Base-by-base conservation (phyloP, 495 filamentous ascomycete species). In the Penicillium ucsense region DNA sequence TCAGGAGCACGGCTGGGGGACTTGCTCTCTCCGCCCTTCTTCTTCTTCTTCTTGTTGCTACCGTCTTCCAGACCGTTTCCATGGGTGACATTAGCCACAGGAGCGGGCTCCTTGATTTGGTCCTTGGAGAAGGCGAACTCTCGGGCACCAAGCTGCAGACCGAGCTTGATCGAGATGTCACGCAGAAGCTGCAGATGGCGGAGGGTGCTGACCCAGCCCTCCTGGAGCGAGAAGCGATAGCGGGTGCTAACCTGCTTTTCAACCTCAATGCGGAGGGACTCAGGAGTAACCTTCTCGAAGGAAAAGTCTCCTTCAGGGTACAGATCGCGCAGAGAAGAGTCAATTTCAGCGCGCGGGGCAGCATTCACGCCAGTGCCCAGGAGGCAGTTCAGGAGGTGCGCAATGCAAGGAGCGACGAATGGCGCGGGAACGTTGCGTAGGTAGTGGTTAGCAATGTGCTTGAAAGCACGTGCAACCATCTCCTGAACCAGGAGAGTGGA, bases 331-430 rank as follows among this genome's bases (percentile, higher is more conserved):
- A 97, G 56, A 4, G 76, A 73, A 45, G 86, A 76, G 53, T 97
- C 89, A 39, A 86, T 79, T 41, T 89, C 83, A 35, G 88, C 79
- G 47, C 72, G 71, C 11, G 94, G 94, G 38, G 80, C 79, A 29
- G 76, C 53, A 71, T 95, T 95, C 46, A 92, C 66, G 44, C 76
- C 80, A 38, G 74, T 71, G 35, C 94, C 92, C 31, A 99, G 73
- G 10, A 99, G 72, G 66, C 94, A 97, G 74, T 99, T 99, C 61
- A 97, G 75, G 48, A 99, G 73, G 64, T 99, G 94, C 6, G 89
- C 72, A 51, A 91, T 63, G 64, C 86, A 91, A 20, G 85, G 71
- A 29, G 85, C 74, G 28, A 84, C 80, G 44, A 96, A 80, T 5
- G 83, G 79, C 45, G 81, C 71, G 9, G 94, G 87, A n/a, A 97